Evolutionary conservation across 2,329 filamentous ascomycete genomes (phyloP).

Genomic region (Ophiocordyceps camponoti-rufipedis): DNA sequence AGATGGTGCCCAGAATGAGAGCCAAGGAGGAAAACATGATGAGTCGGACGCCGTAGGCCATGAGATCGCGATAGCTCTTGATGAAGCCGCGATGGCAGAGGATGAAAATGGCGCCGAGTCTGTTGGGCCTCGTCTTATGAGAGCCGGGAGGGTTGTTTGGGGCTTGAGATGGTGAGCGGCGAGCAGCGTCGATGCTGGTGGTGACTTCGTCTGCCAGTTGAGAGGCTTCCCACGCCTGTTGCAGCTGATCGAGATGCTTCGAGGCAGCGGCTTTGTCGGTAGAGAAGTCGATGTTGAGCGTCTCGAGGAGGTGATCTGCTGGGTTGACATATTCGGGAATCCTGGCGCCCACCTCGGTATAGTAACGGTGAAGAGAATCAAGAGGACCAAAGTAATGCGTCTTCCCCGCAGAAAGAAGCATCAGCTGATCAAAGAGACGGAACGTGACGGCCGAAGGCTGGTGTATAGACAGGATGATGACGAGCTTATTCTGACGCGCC

Average conservation of each 20-base stretch:
- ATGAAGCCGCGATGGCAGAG: slow-evolving; percentile 65
- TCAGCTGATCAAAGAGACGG: not conserved
- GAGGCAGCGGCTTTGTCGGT: not conserved
- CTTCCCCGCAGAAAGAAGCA: not conserved
- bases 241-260: not conserved
- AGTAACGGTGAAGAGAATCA: slow-evolving; percentile 40
- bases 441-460: not conserved
- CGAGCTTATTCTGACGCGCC: not conserved
- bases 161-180: too few relatives aligned
- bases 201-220: not conserved
- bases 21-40: slow-evolving; percentile 67
- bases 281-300: not conserved
- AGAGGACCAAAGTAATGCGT: slow-evolving; percentile 35
- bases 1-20: slow-evolving; percentile 79
- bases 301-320: not conserved
- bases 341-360: slow-evolving; percentile 20
- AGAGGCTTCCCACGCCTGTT: not conserved
- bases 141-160: too few relatives aligned
- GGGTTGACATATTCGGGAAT: slow-evolving; percentile 7
- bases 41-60: slow-evolving; percentile 68
- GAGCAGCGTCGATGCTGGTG: not conserved
- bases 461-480: not conserved
- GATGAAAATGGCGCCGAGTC: slow-evolving; percentile 34
- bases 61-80: slow-evolving; percentile 68
- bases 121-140: slow-evolving; percentile 17